phyloP scores from a whole-genome alignment of 2,329 filamentous ascomycete genomes.

The Diaporthe destruens region DNA sequence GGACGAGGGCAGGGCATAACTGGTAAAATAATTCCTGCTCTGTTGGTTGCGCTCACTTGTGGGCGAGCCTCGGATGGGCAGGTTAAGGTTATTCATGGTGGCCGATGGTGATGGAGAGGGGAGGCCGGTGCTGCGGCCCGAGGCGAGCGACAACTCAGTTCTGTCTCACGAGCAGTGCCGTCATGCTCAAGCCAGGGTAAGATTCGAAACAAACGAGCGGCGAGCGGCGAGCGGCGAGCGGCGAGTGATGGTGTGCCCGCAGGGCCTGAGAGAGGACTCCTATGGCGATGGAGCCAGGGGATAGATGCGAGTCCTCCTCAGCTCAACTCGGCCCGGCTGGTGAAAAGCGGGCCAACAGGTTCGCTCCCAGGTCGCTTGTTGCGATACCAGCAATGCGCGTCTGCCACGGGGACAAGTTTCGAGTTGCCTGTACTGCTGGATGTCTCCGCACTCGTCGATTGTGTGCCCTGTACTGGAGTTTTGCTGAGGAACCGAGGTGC shows the following conservation, averaged over 20 bases:
- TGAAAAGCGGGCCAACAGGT: conserved; percentile 26
- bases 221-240: background rate
- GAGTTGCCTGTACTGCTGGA: background rate
- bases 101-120: conserved; percentile 43
- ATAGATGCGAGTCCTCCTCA: conserved; percentile 3
- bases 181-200: conserved; percentile 28
- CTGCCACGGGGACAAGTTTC: background rate
- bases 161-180: conserved; percentile 28
- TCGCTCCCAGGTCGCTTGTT: background rate
- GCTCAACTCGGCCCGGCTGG: conserved; percentile 18
- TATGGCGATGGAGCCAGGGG: background rate
- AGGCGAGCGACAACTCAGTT: conserved; percentile 27
- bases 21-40: conserved; percentile 69
- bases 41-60: conserved; percentile 64
- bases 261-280: background rate
- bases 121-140: conserved; percentile 38
- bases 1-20: conserved; percentile 66
- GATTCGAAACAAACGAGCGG: background rate
- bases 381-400: background rate
- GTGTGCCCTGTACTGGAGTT: background rate
- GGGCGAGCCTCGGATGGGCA: conserved; percentile 61
- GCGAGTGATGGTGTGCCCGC: background rate
- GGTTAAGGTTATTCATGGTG: conserved; percentile 61
- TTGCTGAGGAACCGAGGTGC: background rate
- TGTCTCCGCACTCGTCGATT: background rate